Percentiles rank a stretch among this genome's conserved stretches.
These are phyloP conservation scores for Rhizopogon roseolus DNA, from an alignment of 768 basidiomycete species.

Conservation along the genomic window DNA sequence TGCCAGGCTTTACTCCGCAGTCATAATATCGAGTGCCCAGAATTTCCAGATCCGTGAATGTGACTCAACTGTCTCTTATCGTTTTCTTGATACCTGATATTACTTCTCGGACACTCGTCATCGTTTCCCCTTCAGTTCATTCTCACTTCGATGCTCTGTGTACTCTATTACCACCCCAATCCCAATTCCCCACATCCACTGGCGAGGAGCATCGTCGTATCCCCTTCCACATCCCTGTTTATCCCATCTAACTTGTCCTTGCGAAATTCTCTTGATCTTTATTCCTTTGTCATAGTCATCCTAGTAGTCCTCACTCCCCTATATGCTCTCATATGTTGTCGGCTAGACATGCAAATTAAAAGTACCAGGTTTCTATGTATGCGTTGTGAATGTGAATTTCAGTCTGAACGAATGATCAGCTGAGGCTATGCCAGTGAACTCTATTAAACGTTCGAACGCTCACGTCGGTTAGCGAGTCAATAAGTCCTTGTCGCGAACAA, in stretches of 20 bases:
- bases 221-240: constrained; percentile 23
- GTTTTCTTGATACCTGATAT: constrained; percentile 1
- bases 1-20: constrained; percentile 48
- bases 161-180: constrained; percentile 19
- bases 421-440: neutral
- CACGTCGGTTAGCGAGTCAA: neutral
- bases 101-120: neutral
- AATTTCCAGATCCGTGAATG: constrained; percentile 31
- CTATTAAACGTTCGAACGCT: neutral
- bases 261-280: constrained; percentile 2
- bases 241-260: neutral
- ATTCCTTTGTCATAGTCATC: neutral
- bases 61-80: constrained; percentile 1
- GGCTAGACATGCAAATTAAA: constrained; percentile 3
- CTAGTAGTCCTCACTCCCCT: neutral
- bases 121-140: neutral
- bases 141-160: constrained; percentile 42
- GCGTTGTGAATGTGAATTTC: neutral
- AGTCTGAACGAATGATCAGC: too few relatives aligned
- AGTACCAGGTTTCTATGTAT: neutral
- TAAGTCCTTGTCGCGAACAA: neutral
- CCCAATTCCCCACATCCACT: constrained; percentile 36
- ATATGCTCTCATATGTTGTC: constrained; percentile 4
- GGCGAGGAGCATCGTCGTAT: constrained; percentile 53
- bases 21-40: constrained; percentile 54